Evolutionary conservation across 768 basidiomycete genomes (phyloP).

Genomic region (Suillus bovinus): DNA sequence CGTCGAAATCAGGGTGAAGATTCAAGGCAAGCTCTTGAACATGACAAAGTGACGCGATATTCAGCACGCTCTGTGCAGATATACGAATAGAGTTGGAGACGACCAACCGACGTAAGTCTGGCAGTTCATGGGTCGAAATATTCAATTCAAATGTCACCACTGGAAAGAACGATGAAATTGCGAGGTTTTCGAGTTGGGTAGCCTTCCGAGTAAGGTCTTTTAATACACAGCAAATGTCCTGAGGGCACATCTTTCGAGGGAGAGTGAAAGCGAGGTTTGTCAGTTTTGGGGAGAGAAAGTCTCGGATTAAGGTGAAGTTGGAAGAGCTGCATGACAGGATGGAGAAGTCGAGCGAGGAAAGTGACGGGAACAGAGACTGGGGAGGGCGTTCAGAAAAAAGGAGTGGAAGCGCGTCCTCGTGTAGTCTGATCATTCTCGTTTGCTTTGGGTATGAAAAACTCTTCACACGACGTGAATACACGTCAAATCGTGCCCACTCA

Average conservation of each 20-base stretch:
- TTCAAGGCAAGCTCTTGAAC: conserved; percentile 25
- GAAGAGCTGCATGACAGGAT: conserved; percentile 25
- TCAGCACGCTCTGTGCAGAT: conserved; percentile 23
- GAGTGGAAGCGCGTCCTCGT: conserved; percentile 23
- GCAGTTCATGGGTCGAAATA: conserved; percentile 19
- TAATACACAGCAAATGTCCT: conserved; percentile 24
- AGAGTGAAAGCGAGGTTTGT: conserved; percentile 24
- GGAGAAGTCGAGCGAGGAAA: conserved; percentile 28
- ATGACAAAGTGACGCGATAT: conserved; percentile 22
- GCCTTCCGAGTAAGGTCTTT: conserved; percentile 25
- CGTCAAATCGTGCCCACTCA: conserved; percentile 25
- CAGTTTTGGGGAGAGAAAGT: conserved; percentile 23
- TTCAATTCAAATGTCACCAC: conserved; percentile 18
- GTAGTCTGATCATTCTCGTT: conserved; percentile 22
- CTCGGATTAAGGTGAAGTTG: conserved; percentile 20
- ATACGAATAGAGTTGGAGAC: conserved; percentile 27
- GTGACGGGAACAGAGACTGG: conserved; percentile 23
- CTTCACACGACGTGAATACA: conserved; percentile 27
- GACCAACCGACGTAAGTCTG: conserved; percentile 23
- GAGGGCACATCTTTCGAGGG: conserved; percentile 21
- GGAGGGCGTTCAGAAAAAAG: conserved; percentile 25
- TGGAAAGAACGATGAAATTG: conserved; percentile 21
- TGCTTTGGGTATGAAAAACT: conserved; percentile 26
- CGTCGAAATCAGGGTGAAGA: conserved; percentile 20
- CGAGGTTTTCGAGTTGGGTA: conserved; percentile 18